Base-by-base conservation (phyloP, 495 filamentous ascomycete species). In the Aspergillus leporis region DNA sequence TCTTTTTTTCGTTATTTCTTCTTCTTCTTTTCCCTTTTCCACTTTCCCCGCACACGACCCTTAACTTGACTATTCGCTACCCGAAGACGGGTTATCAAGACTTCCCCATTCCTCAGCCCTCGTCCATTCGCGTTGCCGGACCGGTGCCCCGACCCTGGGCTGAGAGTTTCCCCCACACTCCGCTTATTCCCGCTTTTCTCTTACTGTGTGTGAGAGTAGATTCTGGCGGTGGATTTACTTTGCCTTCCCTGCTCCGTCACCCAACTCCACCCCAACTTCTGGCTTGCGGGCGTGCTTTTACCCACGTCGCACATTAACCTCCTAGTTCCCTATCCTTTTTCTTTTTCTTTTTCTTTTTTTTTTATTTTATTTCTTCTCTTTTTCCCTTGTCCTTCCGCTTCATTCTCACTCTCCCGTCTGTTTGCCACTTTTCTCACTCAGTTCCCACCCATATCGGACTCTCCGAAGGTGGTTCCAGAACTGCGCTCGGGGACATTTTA, bases 81-180 rank as follows among this genome's bases (percentile, higher is more conserved):
- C 18, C 3, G 8, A 43, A 5, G 43, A 47, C 43, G 43, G 43
- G 43, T 3, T 47, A 19, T 47, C 19, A 47, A 47, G 19, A 12
- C 3, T 47, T 47, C 43, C 21, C 43, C 43, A 47, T 21, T 47
- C 43, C 43, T 47, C 19, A 47, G 18, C 43, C 21, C 5, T 47
- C 41, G 36, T 13, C 36, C 36, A 40, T n/a, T 61, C 56, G 60
- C 61, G 61, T 64, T 70, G 60, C 66, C 71, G 68, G 67, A 67
- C 72, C 66, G 68, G 63, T 64, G 64, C 73, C 70, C 73, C 71
- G 71, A 73, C 68, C 40, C 58, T 66, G 64, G 64, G 58, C 58
- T 34, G 54, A 43, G 16, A 56, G 53, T 67, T 66, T 74, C 70
- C 73, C 73, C 73, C 71, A 74, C 71, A 74, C 73, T 76, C 69